Percentiles rank a stretch among this genome's conserved stretches.
Conservation (phyloP, 768 basidiomycete species). For the Leucosporidium creatinivorum region DNA sequence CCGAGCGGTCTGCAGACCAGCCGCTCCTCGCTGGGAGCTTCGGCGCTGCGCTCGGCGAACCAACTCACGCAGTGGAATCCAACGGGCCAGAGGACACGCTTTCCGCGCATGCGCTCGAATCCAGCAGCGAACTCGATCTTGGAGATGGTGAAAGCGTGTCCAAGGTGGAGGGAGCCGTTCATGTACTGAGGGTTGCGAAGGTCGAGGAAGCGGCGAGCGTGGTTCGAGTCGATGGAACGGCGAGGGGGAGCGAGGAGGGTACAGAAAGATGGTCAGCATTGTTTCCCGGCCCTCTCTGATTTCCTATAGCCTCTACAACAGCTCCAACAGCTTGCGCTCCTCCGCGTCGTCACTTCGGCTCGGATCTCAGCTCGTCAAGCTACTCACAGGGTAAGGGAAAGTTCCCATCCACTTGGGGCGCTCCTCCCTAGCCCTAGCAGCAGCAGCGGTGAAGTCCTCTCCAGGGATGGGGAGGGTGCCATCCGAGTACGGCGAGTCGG, state of each 20-base stretch:
- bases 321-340: no score
- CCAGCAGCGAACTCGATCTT: slow-evolving; percentile 97
- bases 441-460: slow-evolving; percentile 50
- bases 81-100: slow-evolving; percentile 90
- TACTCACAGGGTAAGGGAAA: slow-evolving; percentile 64
- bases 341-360: not conserved
- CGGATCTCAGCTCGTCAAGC: not conserved
- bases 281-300: not conserved
- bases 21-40: not conserved
- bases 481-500: slow-evolving; percentile 64
- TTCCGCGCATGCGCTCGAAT: slow-evolving; percentile 89
- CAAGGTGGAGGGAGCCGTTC: slow-evolving; percentile 94
- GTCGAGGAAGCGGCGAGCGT: no score
- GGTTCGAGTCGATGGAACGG: no score
- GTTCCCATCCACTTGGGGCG: slow-evolving; percentile 97
- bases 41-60: not conserved
- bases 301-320: no score
- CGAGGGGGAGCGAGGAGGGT: no score
- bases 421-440: slow-evolving; percentile 60
- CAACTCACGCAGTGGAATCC: slow-evolving; percentile 67
- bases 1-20: no score
- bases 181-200: slow-evolving; percentile 55
- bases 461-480: slow-evolving; percentile 43
- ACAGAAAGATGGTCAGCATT: no score
- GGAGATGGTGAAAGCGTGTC: slow-evolving; percentile 95